These are phyloP conservation scores for Calophaca sinica DNA, from an alignment of 306 rosid genomes.

Conservation along the genomic window DNA sequence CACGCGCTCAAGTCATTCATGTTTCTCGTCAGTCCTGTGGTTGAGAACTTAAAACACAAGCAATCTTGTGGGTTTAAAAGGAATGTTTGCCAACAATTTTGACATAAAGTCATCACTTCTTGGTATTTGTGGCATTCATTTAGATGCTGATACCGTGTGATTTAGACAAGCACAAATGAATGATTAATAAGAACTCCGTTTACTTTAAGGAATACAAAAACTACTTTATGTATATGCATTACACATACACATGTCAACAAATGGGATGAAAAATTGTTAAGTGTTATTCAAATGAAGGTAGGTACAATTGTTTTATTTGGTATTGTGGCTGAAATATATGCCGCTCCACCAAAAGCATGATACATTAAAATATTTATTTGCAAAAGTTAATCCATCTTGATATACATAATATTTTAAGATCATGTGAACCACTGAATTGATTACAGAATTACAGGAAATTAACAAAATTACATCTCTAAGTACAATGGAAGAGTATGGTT, in stretches of 20 bases:
- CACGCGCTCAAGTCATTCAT: background rate
- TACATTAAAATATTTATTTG: constrained; percentile 40
- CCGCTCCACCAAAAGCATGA: constrained; percentile 36
- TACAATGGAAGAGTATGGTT: constrained; percentile 49
- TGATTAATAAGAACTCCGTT: constrained; percentile 13
- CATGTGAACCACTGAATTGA: constrained; percentile 47
- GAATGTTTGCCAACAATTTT: constrained; percentile 24
- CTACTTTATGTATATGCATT: constrained; percentile 8
- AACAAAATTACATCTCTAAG: constrained; percentile 52
- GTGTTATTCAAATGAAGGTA: constrained; percentile 37
- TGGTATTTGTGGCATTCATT: constrained; percentile 24
- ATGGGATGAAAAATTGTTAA: background rate
- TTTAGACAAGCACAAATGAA: background rate
- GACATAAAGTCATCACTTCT: constrained; percentile 6
- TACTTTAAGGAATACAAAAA: constrained; percentile 8
- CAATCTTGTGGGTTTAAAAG: constrained; percentile 6
- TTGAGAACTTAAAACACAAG: constrained; percentile 27
- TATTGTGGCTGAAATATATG: constrained; percentile 25
- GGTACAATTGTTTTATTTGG: constrained; percentile 41
- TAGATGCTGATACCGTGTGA: constrained; percentile 11
- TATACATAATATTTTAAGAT: constrained; percentile 45
- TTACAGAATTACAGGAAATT: constrained; percentile 52
- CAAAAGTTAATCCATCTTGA: constrained; percentile 44
- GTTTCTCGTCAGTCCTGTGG: background rate
- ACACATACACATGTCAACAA: constrained; percentile 4